These are phyloP conservation scores for Colletotrichum aenigma DNA, from an alignment of 2,329 filamentous ascomycete genomes.

Conservation along the genomic window DNA sequence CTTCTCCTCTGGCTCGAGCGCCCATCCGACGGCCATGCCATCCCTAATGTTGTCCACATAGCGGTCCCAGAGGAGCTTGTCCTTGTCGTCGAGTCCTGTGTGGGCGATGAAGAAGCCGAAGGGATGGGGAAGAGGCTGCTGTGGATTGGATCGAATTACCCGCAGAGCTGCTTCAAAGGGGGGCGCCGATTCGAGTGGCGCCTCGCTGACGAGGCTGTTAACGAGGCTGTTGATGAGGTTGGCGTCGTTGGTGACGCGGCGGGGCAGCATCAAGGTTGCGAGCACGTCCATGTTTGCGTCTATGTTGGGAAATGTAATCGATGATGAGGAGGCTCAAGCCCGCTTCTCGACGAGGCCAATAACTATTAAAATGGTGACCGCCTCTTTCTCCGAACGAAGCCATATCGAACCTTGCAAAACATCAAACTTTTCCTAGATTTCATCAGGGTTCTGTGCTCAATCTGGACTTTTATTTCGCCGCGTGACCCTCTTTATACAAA, in stretches of 20 bases:
- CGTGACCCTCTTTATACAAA: not conserved
- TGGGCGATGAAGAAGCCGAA: not conserved
- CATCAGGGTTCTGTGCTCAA: not conserved
- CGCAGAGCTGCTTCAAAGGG: not conserved
- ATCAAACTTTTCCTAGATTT: not conserved
- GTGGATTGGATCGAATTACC: not conserved
- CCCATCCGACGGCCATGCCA: not conserved
- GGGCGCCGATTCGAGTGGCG: not conserved
- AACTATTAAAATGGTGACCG: not conserved
- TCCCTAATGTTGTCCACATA: not conserved
- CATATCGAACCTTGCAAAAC: not conserved
- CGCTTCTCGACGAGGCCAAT: not conserved
- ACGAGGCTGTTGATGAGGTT: not conserved
- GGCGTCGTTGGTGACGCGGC: not conserved
- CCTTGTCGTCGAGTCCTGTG: not conserved
- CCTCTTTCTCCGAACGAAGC: not conserved
- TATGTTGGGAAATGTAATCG: not conserved
- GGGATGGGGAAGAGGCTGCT: not conserved
- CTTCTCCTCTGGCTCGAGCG: not conserved
- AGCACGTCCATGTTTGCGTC: not conserved
- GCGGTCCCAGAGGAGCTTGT: not conserved
- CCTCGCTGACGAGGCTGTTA: not conserved
- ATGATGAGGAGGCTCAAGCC: not conserved
- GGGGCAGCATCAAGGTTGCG: not conserved
- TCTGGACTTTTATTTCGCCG: not conserved